Evolutionary conservation across 2,329 filamentous ascomycete genomes (phyloP), one percentile per base, ranked within the genome.

Genomic region (Gyromitra esculenta): DNA sequence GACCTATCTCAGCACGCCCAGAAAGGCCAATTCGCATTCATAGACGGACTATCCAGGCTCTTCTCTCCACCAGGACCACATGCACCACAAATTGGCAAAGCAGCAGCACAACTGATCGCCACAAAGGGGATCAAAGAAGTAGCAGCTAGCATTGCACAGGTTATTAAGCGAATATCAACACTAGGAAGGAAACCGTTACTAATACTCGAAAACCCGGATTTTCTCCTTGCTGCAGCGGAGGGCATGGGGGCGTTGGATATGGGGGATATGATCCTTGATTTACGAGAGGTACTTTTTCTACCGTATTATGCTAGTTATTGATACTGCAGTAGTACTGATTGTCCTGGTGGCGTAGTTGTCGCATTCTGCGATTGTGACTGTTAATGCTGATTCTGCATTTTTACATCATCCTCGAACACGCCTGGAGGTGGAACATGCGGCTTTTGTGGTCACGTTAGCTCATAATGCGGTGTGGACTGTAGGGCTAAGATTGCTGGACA

Each of bases 401-500:
- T 84, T 94, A 66, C 87, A 88, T 39, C 82, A 84, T 31, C 88
- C 88, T 79, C 82, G 85, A 18, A 92, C 91, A 9, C 87, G 88
- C 1, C 83, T 96, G 54, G 92, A 96, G 82, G 88, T 86, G 62
- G 88, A 91, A 75, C 90, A 93, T 80, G 89, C 92, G 0, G 87
- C 89, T n/a, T 88, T 97, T 75, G 84, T 91, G 21, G 85, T 94
- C 45, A 88, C 88, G 5, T 84, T 91, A 78, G 92, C 91, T n/a
- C 93, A 97, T 82, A 87, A 89, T 80, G 92, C 94, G 7, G 85
- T 88, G n/a, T 86, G 88, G 78, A 87, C 95, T 2, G 84, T 97
- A 80, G 89, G 92, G 77, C 85, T 96, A 74, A 87, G 94, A 67
- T 87, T 91, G 81, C 83, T 98, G 77, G 94, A 97, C 81, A 97